phyloP scores from a whole-genome alignment of 495 filamentous ascomycete species.

The Pyrenula massariospora region DNA sequence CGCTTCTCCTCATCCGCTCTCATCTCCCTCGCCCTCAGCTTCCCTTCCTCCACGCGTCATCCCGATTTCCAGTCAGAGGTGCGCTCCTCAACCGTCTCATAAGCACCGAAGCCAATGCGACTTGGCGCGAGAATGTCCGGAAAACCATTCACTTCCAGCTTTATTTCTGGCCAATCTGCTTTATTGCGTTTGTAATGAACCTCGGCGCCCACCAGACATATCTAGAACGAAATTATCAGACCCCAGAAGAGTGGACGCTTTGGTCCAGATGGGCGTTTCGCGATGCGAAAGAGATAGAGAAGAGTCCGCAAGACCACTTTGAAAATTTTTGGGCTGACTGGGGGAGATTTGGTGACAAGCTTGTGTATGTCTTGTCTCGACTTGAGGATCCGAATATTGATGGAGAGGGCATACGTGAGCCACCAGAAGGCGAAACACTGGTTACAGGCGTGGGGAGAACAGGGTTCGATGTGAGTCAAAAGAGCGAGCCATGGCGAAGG shows the following conservation, averaged over 20 bases:
- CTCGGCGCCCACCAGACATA: slow-evolving; percentile 52
- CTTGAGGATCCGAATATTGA: slow-evolving; percentile 56
- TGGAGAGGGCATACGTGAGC: slow-evolving; percentile 48
- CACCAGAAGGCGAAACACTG: slow-evolving; percentile 42
- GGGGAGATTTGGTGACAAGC: slow-evolving; percentile 43
- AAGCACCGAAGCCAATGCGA: slow-evolving; percentile 47
- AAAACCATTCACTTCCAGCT: slow-evolving; percentile 50
- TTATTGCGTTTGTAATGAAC: slow-evolving; percentile 38
- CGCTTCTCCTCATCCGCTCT: slow-evolving; percentile 34
- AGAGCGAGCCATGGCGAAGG: slow-evolving; percentile 68
- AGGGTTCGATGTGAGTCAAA: slow-evolving; percentile 58
- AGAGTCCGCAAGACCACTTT: slow-evolving; percentile 30
- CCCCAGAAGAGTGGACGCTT: slow-evolving; percentile 64
- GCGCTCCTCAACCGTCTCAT: slow-evolving; percentile 54
- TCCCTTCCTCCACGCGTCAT: slow-evolving; percentile 49
- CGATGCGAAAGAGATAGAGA: slow-evolving; percentile 41
- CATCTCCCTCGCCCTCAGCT: slow-evolving; percentile 57
- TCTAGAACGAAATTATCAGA: slow-evolving; percentile 62
- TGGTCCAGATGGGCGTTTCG: slow-evolving; percentile 47
- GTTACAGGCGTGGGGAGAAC: slow-evolving; percentile 43
- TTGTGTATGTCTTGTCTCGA: slow-evolving; percentile 40
- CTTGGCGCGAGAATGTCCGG: slow-evolving; percentile 52
- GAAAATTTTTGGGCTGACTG: slow-evolving; percentile 48
- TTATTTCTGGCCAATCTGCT: slow-evolving; percentile 42
- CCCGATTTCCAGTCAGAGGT: slow-evolving; percentile 24